Evolutionary conservation across 2,329 filamentous ascomycete genomes (phyloP).

Genomic region (Fusarium palustre): DNA sequence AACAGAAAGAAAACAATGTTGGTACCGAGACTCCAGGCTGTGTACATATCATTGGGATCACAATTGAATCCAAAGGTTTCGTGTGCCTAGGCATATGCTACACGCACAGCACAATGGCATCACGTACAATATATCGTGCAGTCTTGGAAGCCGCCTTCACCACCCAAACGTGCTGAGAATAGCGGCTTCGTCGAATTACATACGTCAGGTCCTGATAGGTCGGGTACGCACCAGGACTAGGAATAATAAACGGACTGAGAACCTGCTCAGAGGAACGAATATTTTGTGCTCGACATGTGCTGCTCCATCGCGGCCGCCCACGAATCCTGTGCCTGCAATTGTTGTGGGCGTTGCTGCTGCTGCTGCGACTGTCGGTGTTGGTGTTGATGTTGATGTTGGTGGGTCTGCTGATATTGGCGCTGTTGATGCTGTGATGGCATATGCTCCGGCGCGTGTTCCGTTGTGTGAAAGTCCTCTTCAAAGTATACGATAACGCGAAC

Average conservation of each 20-base stretch:
- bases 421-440: slow-evolving; percentile 34
- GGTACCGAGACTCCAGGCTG: slow-evolving; percentile 42
- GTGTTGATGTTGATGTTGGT: slow-evolving; percentile 17
- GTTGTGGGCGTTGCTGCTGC: slow-evolving; percentile 30
- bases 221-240: background rate
- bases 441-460: slow-evolving; percentile 53
- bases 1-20: slow-evolving; percentile 30
- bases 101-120: background rate
- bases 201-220: slow-evolving; percentile 6
- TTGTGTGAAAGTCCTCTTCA: slow-evolving; percentile 58
- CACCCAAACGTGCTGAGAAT: slow-evolving; percentile 25
- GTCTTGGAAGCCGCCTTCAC: slow-evolving; percentile 29
- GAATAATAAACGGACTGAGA: slow-evolving; percentile 31
- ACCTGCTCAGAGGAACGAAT: slow-evolving; percentile 51
- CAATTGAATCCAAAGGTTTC: slow-evolving; percentile 17
- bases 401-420: slow-evolving; percentile 30
- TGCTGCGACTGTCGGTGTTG: slow-evolving; percentile 27
- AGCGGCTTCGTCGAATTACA: slow-evolving; percentile 21
- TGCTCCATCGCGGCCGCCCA: slow-evolving; percentile 53
- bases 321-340: slow-evolving; percentile 49
- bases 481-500: slow-evolving; percentile 57
- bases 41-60: slow-evolving; percentile 33
- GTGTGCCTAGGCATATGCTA: slow-evolving; percentile 8
- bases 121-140: slow-evolving; percentile 25
- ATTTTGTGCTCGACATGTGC: slow-evolving; percentile 46